Conservation (phyloP, 2,329 filamentous ascomycete genomes). For the Phaeosphaeriaceae sp. region DNA sequence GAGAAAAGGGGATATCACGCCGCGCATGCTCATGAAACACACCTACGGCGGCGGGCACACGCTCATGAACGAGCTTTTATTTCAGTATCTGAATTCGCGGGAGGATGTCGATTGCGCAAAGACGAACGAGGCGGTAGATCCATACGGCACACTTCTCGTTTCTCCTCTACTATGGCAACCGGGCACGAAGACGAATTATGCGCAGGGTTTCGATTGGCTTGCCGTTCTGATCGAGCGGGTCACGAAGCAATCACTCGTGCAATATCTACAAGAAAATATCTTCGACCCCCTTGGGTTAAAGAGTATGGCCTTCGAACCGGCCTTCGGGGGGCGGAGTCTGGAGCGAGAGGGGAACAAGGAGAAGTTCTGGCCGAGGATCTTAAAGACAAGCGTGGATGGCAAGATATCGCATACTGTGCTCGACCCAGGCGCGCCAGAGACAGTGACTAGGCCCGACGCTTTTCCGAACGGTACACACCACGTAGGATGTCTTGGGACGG, state of each 20-base stretch:
- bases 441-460: conserved; percentile 9
- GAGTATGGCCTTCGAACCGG: conserved; percentile 20
- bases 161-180: conserved; percentile 46
- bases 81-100: conserved; percentile 16
- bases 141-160: conserved; percentile 16
- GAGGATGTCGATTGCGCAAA: conserved; percentile 3
- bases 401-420: conserved; percentile 9
- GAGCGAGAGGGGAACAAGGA: conserved; percentile 5
- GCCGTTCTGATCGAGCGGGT: conserved; percentile 54
- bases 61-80: conserved; percentile 50
- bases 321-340: conserved; percentile 51
- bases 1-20: conserved; percentile 21
- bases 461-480: conserved; percentile 26
- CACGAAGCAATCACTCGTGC: conserved; percentile 46
- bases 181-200: conserved; percentile 59
- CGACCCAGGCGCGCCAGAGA: conserved; percentile 14
- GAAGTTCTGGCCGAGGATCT: conserved; percentile 59
- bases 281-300: conserved; percentile 23
- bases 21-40: conserved; percentile 56
- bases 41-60: conserved; percentile 56
- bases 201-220: conserved; percentile 59
- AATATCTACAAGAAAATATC: conserved; percentile 24
- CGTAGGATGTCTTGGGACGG: conserved; percentile 22
- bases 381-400: conserved; percentile 55
- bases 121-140: conserved; percentile 21